These are phyloP conservation scores for Torulaspora globosa DNA, from an alignment of 1,139 yeast genomes.

Conservation along the genomic window DNA sequence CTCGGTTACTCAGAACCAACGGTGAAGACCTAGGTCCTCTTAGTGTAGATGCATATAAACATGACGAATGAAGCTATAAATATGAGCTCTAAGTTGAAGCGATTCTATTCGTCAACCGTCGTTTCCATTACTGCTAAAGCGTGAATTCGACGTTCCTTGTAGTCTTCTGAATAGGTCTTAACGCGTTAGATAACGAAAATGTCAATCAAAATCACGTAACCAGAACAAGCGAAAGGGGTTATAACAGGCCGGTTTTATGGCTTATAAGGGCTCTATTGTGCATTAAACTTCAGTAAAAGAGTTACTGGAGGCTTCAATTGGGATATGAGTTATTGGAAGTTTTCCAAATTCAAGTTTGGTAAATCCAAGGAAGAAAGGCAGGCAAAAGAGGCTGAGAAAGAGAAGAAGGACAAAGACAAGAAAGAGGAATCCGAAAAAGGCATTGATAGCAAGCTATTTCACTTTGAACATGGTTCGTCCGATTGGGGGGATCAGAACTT, in stretches of 20 bases:
- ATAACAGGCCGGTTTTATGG: background rate
- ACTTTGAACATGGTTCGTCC: constrained; percentile 15
- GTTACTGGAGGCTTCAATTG: background rate
- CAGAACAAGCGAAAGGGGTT: background rate
- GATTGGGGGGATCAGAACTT: background rate
- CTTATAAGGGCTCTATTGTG: background rate
- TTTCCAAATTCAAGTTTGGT: constrained; percentile 35
- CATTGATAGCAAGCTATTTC: constrained; percentile 19
- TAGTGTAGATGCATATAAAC: constrained; percentile 1
- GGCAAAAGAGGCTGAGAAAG: constrained; percentile 21
- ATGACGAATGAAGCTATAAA: constrained; percentile 1
- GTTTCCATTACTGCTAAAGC: background rate
- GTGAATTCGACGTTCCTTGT: too few relatives aligned
- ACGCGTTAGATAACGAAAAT: background rate
- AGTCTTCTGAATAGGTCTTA: background rate
- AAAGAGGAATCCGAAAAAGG: constrained; percentile 11
- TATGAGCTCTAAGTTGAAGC: background rate
- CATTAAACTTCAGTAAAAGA: background rate
- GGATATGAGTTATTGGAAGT: constrained; percentile 35
- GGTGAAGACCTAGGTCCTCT: constrained; percentile 58
- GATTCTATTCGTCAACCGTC: background rate
- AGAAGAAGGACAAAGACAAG: constrained; percentile 14
- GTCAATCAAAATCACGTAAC: background rate
- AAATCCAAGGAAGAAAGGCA: constrained; percentile 34
- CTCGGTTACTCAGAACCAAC: constrained; percentile 86